A percentile compares a stretch with the other conserved stretches of the same genome.
Evolutionary conservation across 768 basidiomycete genomes (phyloP).

Genomic region (Suillus americanus): DNA sequence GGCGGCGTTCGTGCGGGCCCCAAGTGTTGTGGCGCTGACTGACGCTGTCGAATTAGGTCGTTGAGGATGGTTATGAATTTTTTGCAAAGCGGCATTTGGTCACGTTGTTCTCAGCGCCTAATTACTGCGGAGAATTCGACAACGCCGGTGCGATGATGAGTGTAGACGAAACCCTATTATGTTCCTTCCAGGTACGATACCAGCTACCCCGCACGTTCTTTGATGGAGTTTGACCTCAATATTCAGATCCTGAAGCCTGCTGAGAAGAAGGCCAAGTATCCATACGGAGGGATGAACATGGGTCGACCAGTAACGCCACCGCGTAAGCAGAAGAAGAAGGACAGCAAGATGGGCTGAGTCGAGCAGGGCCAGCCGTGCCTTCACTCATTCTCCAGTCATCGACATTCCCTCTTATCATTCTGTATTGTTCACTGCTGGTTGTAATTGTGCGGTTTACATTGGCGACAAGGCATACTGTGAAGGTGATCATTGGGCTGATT

Average conservation of each 20-base stretch:
- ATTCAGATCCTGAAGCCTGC: slow-evolving; percentile 94
- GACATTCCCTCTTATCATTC: slow-evolving; percentile 25
- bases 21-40: slow-evolving; percentile 9
- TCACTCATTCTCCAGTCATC: slow-evolving; percentile 26
- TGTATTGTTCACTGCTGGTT: slow-evolving; percentile 25
- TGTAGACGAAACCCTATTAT: slow-evolving; percentile 94
- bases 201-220: slow-evolving; percentile 12
- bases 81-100: slow-evolving; percentile 97
- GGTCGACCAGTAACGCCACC: slow-evolving; percentile 92
- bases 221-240: slow-evolving; percentile 1
- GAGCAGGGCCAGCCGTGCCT: slow-evolving; percentile 27
- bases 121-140: slow-evolving; percentile 96
- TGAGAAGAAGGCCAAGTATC: slow-evolving; percentile 96
- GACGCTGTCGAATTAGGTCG: slow-evolving; percentile 57
- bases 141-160: slow-evolving; percentile 99
- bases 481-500: slow-evolving; percentile 2
- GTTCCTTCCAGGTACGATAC: slow-evolving; percentile 89
- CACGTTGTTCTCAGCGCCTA: slow-evolving; percentile 95
- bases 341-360: slow-evolving; percentile 55
- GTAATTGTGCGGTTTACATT: slow-evolving; percentile 6
- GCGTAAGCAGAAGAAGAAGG: slow-evolving; percentile 98
- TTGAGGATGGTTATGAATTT: slow-evolving; percentile 99
- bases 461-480: slow-evolving; percentile 4
- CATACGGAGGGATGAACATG: slow-evolving; percentile 84
- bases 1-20: slow-evolving; percentile 1